Percentiles rank a stretch among this genome's conserved stretches.
Conservation (phyloP, 192 early-diverging fungal species). For the Coemansia sp. region DNA sequence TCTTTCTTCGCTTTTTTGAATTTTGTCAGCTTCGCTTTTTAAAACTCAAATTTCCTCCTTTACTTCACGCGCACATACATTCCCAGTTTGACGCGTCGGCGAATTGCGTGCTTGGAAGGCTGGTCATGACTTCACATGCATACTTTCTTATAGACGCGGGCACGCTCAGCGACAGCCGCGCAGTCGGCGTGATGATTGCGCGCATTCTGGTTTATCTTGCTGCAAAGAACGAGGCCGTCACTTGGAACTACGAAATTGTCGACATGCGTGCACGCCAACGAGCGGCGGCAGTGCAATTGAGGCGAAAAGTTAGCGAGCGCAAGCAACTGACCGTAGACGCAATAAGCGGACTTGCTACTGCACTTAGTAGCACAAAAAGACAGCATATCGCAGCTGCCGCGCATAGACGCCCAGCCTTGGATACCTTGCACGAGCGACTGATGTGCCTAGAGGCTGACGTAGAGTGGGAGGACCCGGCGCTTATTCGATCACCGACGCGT, state of each 20-base stretch:
- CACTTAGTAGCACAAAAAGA: conserved; percentile 11
- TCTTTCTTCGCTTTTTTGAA: neutral
- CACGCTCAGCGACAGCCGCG: neutral
- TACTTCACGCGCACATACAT: neutral
- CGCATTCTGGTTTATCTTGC: conserved; percentile 45
- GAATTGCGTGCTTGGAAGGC: neutral
- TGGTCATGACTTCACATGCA: conserved; percentile 34
- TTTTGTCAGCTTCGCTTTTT: neutral
- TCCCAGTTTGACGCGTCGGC: neutral
- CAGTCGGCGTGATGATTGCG: conserved; percentile 18
- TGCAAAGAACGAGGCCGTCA: conserved; percentile 25
- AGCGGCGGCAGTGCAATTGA: conserved; percentile 15
- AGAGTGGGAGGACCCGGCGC: conserved; percentile 53
- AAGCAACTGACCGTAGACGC: conserved; percentile 11
- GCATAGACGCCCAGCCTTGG: conserved; percentile 17
- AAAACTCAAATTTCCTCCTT: neutral
- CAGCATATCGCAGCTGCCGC: neutral
- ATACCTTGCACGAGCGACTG: conserved; percentile 32
- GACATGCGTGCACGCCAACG: conserved; percentile 24
- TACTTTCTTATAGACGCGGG: conserved; percentile 53
- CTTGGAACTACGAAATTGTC: conserved; percentile 52
- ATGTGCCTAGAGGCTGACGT: conserved; percentile 54
- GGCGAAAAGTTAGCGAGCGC: conserved; percentile 32
- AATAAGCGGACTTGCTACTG: conserved; percentile 10
- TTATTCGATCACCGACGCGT: conserved; percentile 47